Conservation (phyloP, 2,329 filamentous ascomycete genomes). For the Diaporthe citriasiana region DNA sequence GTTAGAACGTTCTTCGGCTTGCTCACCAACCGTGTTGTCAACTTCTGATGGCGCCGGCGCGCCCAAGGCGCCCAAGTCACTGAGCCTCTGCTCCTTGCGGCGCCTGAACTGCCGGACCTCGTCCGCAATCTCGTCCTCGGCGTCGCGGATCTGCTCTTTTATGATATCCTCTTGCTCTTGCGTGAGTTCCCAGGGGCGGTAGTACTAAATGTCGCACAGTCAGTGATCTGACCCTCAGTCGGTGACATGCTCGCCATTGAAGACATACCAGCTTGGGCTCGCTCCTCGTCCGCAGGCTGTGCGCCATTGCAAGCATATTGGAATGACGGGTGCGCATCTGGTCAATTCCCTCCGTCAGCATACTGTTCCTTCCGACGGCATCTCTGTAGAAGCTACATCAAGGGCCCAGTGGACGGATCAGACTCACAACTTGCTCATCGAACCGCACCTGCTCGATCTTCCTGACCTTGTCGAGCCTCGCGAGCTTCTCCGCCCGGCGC, state of each 20-base stretch:
- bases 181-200: conserved; percentile 84
- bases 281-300: conserved; percentile 79
- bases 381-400: conserved; percentile 38
- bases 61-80: conserved; percentile 51
- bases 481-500: conserved; percentile 74
- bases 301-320: conserved; percentile 79
- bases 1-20: conserved; percentile 57
- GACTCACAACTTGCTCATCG: conserved; percentile 81
- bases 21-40: conserved; percentile 60
- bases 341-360: conserved; percentile 24
- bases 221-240: conserved; percentile 23
- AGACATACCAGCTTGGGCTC: conserved; percentile 81
- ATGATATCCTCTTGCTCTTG: conserved; percentile 78
- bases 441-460: conserved; percentile 80
- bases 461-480: conserved; percentile 72
- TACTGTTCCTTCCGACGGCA: conserved; percentile 43
- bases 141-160: conserved; percentile 76
- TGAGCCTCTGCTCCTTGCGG: conserved; percentile 59
- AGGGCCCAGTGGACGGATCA: background rate
- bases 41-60: conserved; percentile 46
- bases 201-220: conserved; percentile 71
- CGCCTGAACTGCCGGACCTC: conserved; percentile 75
- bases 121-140: conserved; percentile 72
- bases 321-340: conserved; percentile 83
- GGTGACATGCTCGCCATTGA: background rate